phyloP scores from a whole-genome alignment of 257 asterid species.

The Gentiana dahurica region DNA sequence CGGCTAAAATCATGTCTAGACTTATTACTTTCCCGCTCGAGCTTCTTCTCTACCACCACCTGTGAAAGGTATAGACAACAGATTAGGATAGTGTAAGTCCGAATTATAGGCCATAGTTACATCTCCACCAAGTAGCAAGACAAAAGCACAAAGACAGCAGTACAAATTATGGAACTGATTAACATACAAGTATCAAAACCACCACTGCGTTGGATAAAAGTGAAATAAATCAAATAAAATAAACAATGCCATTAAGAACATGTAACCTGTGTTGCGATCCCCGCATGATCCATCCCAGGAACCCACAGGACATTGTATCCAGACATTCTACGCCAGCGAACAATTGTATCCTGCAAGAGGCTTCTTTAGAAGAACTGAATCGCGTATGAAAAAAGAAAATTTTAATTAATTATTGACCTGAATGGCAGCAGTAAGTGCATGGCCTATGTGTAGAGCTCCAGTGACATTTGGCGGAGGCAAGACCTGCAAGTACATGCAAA shows the following conservation, averaged over 20 bases:
- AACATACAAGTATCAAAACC: too few relatives aligned
- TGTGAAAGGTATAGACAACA: constrained; percentile 13
- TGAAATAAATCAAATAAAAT: too few relatives aligned
- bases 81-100: too few relatives aligned
- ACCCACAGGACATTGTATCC: constrained; percentile 92
- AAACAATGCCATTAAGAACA: neutral
- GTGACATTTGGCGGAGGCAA: constrained; percentile 97
- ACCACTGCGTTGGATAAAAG: too few relatives aligned
- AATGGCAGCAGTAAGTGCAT: constrained; percentile 92
- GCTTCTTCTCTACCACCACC: constrained; percentile 95
- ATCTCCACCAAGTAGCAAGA: too few relatives aligned
- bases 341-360: constrained; percentile 65
- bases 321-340: constrained; percentile 96
- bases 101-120: too few relatives aligned
- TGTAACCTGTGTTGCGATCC: constrained; percentile 95
- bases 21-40: constrained; percentile 57
- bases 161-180: too few relatives aligned
- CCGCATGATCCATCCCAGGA: constrained; percentile 98
- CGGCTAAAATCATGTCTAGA: constrained; percentile 89
- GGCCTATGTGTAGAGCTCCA: constrained; percentile 95
- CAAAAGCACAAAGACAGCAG: too few relatives aligned
- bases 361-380: too few relatives aligned
- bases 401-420: constrained; percentile 30
- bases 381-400: too few relatives aligned
- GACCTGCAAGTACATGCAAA: constrained; percentile 36